phyloP scores from a whole-genome alignment of 1,139 yeast species.

The Lodderomyces elongisporus region DNA sequence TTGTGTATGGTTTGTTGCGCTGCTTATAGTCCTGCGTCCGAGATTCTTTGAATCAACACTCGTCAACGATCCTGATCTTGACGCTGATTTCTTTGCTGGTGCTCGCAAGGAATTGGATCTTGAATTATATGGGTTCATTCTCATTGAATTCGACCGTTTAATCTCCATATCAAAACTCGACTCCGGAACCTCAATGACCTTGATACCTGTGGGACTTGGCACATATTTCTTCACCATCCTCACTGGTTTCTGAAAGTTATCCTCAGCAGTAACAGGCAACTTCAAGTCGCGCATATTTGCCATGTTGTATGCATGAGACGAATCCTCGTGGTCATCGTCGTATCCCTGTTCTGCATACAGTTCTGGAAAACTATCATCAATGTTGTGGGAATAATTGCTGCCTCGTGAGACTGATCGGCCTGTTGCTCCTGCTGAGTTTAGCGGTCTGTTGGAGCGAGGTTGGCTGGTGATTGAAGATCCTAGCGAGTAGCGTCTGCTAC shows the following conservation, averaged over 20 bases:
- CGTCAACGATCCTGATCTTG: constrained; percentile 18
- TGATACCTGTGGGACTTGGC: constrained; percentile 46
- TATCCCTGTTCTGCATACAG: constrained; percentile 25
- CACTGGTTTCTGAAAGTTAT: constrained; percentile 10
- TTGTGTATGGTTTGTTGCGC: not conserved
- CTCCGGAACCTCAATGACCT: constrained; percentile 45
- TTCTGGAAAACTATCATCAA: constrained; percentile 28
- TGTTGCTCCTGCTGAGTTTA: too few species aligned
- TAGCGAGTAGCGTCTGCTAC: constrained; percentile 14
- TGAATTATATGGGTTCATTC: constrained; percentile 15
- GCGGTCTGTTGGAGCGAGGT: constrained; percentile 7
- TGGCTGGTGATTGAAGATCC: constrained; percentile 10
- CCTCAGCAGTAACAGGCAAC: constrained; percentile 8
- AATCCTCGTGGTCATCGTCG: constrained; percentile 16
- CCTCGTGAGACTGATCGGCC: too few species aligned
- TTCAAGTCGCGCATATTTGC: constrained; percentile 24
- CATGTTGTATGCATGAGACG: not conserved
- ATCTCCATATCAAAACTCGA: constrained; percentile 33
- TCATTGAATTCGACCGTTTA: constrained; percentile 37
- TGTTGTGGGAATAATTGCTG: too few species aligned
- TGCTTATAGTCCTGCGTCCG: too few species aligned
- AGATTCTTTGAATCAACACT: constrained; percentile 2
- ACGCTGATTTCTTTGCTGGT: constrained; percentile 13
- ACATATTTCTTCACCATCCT: constrained; percentile 46
- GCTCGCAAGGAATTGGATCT: constrained; percentile 22